Conservation (phyloP, 371 early-diverging fungal species). For the Umbelopsis sp. region DNA sequence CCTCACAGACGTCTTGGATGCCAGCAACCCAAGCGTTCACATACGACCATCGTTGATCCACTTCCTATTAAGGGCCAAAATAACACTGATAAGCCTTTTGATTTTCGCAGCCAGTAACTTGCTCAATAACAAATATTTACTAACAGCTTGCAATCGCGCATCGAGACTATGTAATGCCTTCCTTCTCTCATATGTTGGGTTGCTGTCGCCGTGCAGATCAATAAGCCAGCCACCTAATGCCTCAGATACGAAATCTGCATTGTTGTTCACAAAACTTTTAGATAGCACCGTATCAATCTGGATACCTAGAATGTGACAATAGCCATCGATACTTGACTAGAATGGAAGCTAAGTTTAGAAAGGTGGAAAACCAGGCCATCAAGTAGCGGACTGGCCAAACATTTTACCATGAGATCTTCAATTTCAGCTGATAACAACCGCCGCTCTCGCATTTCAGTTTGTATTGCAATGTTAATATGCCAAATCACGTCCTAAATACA, state of each 20-base stretch:
- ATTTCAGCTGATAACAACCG: slow-evolving; percentile 44
- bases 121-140: background rate
- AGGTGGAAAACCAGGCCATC: background rate
- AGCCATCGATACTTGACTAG: slow-evolving; percentile 28
- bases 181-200: slow-evolving; percentile 30
- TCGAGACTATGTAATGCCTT: slow-evolving; percentile 26
- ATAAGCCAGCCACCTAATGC: slow-evolving; percentile 17
- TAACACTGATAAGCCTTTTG: background rate
- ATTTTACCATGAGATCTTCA: slow-evolving; percentile 48
- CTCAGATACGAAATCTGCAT: slow-evolving; percentile 22
- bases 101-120: background rate
- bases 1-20: slow-evolving; percentile 27
- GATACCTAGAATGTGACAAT: slow-evolving; percentile 30
- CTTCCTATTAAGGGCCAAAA: slow-evolving; percentile 25
- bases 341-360: background rate
- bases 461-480: slow-evolving; percentile 15
- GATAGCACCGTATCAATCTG: slow-evolving; percentile 31
- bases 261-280: slow-evolving; percentile 26
- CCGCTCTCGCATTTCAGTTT: slow-evolving; percentile 26
- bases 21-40: slow-evolving; percentile 27
- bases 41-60: slow-evolving; percentile 25
- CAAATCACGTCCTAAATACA: slow-evolving; percentile 1
- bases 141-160: slow-evolving; percentile 26
- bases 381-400: slow-evolving; percentile 20
- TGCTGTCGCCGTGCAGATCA: slow-evolving; percentile 19